Evolutionary conservation across 106 monocot species (phyloP).

Genomic region (Allium fistulosum): DNA sequence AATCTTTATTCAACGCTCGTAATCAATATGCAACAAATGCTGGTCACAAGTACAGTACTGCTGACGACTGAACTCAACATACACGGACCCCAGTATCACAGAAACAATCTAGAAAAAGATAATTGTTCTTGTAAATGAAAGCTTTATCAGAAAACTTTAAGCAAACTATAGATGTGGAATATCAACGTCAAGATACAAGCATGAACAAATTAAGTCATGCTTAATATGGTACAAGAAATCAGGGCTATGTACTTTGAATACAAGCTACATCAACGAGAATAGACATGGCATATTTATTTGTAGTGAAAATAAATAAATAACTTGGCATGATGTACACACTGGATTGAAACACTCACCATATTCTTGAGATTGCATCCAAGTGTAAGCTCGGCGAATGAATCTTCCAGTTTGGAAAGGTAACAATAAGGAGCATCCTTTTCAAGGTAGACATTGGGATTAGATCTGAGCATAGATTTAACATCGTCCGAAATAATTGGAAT

Average conservation of each 20-base stretch:
- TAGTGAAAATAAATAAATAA: background rate
- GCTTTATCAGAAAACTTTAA: background rate
- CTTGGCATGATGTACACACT: background rate
- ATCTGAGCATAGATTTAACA: constrained; percentile 46
- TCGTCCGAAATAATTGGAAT: constrained; percentile 60
- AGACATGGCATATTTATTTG: background rate
- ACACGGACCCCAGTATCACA: too few species aligned
- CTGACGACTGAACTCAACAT: too few species aligned
- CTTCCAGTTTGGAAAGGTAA: constrained; percentile 72
- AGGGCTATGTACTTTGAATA: background rate
- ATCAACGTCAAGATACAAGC: background rate
- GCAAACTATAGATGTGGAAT: background rate
- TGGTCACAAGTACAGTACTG: too few species aligned
- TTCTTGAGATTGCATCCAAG: constrained; percentile 73
- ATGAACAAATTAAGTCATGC: too few species aligned
- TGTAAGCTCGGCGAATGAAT: constrained; percentile 66
- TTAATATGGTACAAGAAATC: background rate
- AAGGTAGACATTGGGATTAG: constrained; percentile 48
- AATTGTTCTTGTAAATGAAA: background rate
- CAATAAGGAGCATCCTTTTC: constrained; percentile 79
- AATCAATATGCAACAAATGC: too few species aligned
- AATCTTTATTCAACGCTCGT: too few species aligned
- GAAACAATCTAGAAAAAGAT: too few species aligned
- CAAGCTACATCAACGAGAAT: background rate
- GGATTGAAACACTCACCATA: constrained; percentile 41